These are phyloP conservation scores for Sporisorium graminicola DNA, from an alignment of 1,284 basidiomycete species.

Conservation along the genomic window DNA sequence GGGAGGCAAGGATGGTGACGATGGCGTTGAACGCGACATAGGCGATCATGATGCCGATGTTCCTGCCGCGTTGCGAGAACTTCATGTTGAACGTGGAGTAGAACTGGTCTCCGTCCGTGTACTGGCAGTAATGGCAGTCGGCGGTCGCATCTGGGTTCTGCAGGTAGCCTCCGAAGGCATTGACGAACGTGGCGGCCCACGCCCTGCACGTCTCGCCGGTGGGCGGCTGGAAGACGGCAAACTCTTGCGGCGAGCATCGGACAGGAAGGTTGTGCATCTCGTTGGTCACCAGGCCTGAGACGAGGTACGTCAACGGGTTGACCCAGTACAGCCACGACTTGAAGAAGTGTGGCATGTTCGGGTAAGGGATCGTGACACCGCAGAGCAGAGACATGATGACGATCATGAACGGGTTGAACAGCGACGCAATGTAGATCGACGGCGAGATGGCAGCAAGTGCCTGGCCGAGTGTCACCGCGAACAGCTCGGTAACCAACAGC, in stretches of 20 bases:
- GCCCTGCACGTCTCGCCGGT: slow-evolving; percentile 79
- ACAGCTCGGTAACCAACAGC: slow-evolving; percentile 71
- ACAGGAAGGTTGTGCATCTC: slow-evolving; percentile 82
- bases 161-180: slow-evolving; percentile 81
- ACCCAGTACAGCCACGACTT: slow-evolving; percentile 24
- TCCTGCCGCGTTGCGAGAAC: slow-evolving; percentile 69
- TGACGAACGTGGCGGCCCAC: slow-evolving; percentile 70
- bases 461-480: slow-evolving; percentile 81
- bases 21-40: slow-evolving; percentile 44
- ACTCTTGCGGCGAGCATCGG: slow-evolving; percentile 78
- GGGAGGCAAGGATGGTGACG: slow-evolving; percentile 32
- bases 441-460: slow-evolving; percentile 81
- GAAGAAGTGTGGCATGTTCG: slow-evolving; percentile 34
- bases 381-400: slow-evolving; percentile 74
- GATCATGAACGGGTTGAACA: slow-evolving; percentile 74
- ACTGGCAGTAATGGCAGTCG: slow-evolving; percentile 80
- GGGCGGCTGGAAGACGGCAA: slow-evolving; percentile 77
- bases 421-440: slow-evolving; percentile 75
- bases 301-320: slow-evolving; percentile 36
- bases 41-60: slow-evolving; percentile 43
- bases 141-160: slow-evolving; percentile 77
- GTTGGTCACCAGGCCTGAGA: slow-evolving; percentile 76
- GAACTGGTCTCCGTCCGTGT: slow-evolving; percentile 78
- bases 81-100: slow-evolving; percentile 78
- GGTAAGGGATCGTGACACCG: slow-evolving; percentile 79